Conservation (phyloP, 106 monocot genomes). For the Dendrobium huoshanense region DNA sequence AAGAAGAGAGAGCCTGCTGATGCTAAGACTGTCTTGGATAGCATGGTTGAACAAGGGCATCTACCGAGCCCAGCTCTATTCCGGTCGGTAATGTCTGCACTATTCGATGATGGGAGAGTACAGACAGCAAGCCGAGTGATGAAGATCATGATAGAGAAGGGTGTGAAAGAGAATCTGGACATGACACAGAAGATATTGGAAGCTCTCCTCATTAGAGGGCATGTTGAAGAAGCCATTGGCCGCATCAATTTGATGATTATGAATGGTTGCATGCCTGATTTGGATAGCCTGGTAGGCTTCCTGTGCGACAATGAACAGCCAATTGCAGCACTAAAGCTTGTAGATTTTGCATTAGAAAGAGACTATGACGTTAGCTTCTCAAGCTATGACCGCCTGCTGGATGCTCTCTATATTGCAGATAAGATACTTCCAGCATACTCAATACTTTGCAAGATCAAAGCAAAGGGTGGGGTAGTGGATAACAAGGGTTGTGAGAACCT, state of each 20-base stretch:
- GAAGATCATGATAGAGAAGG: constrained; percentile 97
- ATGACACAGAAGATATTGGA: constrained; percentile 69
- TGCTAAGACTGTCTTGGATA: constrained; percentile 66
- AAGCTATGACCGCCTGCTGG: constrained; percentile 67
- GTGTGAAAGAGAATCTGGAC: constrained; percentile 78
- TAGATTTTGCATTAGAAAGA: constrained; percentile 72
- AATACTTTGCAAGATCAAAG: constrained; percentile 76
- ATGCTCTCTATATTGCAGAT: constrained; percentile 44
- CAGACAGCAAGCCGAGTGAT: constrained; percentile 94
- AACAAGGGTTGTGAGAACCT: constrained; percentile 62
- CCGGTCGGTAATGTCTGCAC: constrained; percentile 61
- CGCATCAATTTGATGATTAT: constrained; percentile 62
- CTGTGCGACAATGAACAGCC: constrained; percentile 62
- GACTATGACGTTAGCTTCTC: constrained; percentile 68
- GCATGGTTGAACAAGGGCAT: constrained; percentile 85
- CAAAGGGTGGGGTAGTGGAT: constrained; percentile 60
- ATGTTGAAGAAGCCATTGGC: constrained; percentile 91
- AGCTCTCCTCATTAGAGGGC: constrained; percentile 76
- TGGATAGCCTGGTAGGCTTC: constrained; percentile 39
- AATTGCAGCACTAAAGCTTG: constrained; percentile 58
- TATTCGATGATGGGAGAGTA: constrained; percentile 66
- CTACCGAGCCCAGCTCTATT: constrained; percentile 63
- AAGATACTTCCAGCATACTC: constrained; percentile 77
- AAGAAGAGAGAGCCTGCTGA: constrained; percentile 75
- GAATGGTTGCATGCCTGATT: constrained; percentile 45